phyloP scores from a whole-genome alignment of 1,139 yeast species.

The Pichia sp. region DNA sequence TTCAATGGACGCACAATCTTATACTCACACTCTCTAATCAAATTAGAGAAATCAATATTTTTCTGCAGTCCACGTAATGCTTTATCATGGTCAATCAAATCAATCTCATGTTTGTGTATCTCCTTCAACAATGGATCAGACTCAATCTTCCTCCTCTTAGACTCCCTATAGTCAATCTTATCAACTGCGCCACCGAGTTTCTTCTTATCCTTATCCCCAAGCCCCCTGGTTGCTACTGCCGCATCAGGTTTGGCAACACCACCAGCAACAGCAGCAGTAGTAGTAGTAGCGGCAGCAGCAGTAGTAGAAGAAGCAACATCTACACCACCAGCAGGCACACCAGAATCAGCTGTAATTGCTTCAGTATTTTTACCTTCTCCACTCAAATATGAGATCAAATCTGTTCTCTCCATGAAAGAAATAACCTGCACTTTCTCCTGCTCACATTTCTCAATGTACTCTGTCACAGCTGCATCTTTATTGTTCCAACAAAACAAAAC shows the following conservation, averaged over 20 bases:
- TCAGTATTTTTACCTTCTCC: conserved; percentile 53
- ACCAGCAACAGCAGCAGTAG: no score
- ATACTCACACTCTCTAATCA: conserved; percentile 64
- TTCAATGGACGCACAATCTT: conserved; percentile 34
- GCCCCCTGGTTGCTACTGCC: neutral
- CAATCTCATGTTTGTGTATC: conserved; percentile 54
- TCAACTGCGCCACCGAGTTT: conserved; percentile 13
- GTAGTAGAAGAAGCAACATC: no score
- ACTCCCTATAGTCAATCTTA: conserved; percentile 15
- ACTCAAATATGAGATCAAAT: conserved; percentile 70
- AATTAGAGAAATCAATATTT: conserved; percentile 62
- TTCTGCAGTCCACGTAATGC: conserved; percentile 68
- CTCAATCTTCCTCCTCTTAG: conserved; percentile 26
- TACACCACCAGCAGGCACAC: no score
- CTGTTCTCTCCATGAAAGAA: conserved; percentile 80
- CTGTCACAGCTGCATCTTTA: conserved; percentile 70
- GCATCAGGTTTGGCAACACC: no score
- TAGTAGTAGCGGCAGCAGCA: no score
- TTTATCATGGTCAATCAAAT: conserved; percentile 69
- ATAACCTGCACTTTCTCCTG: conserved; percentile 59
- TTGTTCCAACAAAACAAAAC: conserved; percentile 73
- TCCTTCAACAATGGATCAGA: conserved; percentile 52
- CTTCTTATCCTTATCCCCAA: neutral
- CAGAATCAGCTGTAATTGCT: no score
- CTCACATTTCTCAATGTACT: conserved; percentile 70